Evolutionary conservation across 352 stramenopile species (phyloP).

Genomic region (Saprolegnia parasitica): DNA sequence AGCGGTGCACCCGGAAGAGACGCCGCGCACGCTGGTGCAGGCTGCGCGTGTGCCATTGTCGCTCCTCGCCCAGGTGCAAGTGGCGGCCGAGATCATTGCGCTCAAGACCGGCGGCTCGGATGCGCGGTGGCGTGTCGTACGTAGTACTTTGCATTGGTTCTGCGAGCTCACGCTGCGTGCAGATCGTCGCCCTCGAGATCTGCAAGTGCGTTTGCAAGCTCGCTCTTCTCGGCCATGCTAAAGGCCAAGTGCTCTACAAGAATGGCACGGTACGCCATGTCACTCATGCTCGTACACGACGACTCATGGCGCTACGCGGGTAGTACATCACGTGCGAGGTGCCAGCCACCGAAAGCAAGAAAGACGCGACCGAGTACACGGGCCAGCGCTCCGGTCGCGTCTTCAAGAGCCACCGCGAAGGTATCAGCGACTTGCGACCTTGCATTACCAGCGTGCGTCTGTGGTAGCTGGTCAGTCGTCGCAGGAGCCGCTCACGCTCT

Average conservation of each 20-base stretch:
- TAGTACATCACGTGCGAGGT: constrained; percentile 29
- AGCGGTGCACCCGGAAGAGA: neutral
- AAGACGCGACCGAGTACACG: constrained; percentile 14
- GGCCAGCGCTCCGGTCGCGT: constrained; percentile 22
- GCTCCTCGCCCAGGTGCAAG: constrained; percentile 72
- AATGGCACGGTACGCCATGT: neutral
- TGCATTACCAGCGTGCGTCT: neutral
- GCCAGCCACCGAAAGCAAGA: neutral
- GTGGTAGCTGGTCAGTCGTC: neutral
- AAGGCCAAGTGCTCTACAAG: constrained; percentile 28
- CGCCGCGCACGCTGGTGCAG: constrained; percentile 39
- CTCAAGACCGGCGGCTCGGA: constrained; percentile 61
- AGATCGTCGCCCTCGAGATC: constrained; percentile 75
- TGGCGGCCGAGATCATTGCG: constrained; percentile 71
- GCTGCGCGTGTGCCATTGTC: constrained; percentile 61
- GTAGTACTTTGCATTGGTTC: neutral
- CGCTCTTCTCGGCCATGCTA: constrained; percentile 49
- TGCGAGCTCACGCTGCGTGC: neutral
- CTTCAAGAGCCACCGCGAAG: neutral
- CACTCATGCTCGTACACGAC: too few species aligned
- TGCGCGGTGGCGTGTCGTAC: constrained; percentile 65
- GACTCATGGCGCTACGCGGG: neutral
- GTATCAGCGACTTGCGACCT: neutral
- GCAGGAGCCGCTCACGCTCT: constrained; percentile 17
- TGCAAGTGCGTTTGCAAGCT: constrained; percentile 69